A percentile compares a stretch with the other conserved stretches of the same genome.
These are phyloP conservation scores for Emergomyces pasteurianus DNA, from an alignment of 2,329 filamentous ascomycete genomes.

Conservation along the genomic window DNA sequence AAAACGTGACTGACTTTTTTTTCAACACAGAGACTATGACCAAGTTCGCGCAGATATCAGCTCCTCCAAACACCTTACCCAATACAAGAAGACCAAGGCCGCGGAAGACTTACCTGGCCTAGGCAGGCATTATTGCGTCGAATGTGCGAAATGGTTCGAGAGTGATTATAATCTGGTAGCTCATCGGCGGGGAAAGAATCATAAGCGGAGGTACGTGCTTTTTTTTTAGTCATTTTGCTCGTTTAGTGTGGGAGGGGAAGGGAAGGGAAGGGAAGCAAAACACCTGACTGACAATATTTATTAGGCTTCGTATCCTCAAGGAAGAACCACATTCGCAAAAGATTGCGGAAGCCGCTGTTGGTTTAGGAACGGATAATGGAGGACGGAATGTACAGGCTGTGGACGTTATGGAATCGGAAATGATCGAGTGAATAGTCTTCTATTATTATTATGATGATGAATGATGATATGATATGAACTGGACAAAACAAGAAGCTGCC, in stretches of 20 bases:
- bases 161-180: slow-evolving; percentile 61
- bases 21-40: slow-evolving; percentile 64
- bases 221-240: not conserved
- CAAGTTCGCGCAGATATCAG: slow-evolving; percentile 76
- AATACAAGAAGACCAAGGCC: slow-evolving; percentile 67
- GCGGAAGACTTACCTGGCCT: slow-evolving; percentile 79
- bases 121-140: slow-evolving; percentile 74
- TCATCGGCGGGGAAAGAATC: slow-evolving; percentile 79
- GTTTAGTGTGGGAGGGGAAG: not conserved
- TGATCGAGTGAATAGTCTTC: slow-evolving; percentile 1
- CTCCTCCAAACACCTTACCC: slow-evolving; percentile 65
- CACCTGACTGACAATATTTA: not conserved
- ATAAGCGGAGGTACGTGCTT: slow-evolving; percentile 64
- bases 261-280: not conserved
- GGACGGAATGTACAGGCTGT: slow-evolving; percentile 26
- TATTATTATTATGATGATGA: not conserved
- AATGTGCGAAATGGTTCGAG: slow-evolving; percentile 96
- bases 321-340: slow-evolving; percentile 81
- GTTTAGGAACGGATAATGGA: slow-evolving; percentile 59
- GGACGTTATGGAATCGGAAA: slow-evolving; percentile 22
- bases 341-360: slow-evolving; percentile 69
- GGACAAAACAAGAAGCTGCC: not conserved
- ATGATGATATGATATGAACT: not conserved
- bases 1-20: slow-evolving; percentile 38
- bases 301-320: slow-evolving; percentile 65